Evolutionary conservation across 2,329 filamentous ascomycete species (phyloP), one percentile per base, ranked within the genome.

Genomic region (Botrytis hyacinthi): DNA sequence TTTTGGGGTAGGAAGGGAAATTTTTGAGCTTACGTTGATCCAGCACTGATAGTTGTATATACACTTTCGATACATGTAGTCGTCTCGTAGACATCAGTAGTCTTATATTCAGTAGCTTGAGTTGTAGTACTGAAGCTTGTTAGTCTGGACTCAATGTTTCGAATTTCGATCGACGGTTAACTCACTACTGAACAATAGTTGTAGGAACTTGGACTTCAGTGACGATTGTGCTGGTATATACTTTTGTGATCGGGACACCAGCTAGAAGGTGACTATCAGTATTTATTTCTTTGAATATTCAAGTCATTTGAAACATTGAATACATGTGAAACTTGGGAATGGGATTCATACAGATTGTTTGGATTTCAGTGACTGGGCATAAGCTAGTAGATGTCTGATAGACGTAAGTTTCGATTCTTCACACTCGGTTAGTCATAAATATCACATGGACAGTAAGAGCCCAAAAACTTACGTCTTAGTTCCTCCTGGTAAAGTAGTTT

Each of bases 361-460:
- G 83, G 48, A 85, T 85, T 78, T 84, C 81, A 0, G 85, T 87
- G 26, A 87, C 78, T 10, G 85, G 83, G 77, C 83, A 85, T 18
- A 85, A 78, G 35, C 80, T 82, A 22, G 85, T 87, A 51, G 57
- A 81, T 79, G 72, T 79, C 67, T 46, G 76, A 44, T 81, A 77
- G 42, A 80, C 78, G 20, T 80, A 61, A 9, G 70, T 72, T 14
- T 72, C 70, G 78, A 44, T 80, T 78, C 67, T 80, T 77, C n/a
- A 83, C 66, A 7, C 79, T 77, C 32, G 46, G 9, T 60, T 44
- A 68, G 63, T 51, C 46, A 69, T 3, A 10, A 20, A n/a, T 40
- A 42, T 63, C 63, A 20, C 67, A 48, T 35, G 35, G 8, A 44
- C 7, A 37, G 9, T 10, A 35, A 7, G 8, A 54, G 42, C 32